Evolutionary conservation across 2,329 filamentous ascomycete species (phyloP), one percentile per base, ranked within the genome.

Genomic region (Ophiostoma ulmi): DNA sequence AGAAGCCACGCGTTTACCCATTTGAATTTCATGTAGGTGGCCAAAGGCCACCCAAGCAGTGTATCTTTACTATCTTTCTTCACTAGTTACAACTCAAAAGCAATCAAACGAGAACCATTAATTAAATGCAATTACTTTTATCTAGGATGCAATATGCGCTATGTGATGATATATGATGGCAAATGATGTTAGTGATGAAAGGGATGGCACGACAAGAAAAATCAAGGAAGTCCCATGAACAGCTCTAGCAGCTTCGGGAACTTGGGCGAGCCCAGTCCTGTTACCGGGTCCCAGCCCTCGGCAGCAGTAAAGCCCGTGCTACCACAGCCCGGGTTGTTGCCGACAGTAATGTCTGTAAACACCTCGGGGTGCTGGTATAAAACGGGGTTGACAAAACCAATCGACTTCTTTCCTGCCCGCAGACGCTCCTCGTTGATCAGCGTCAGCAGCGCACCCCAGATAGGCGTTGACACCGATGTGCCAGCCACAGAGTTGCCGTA

Each of bases 351-450:
- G 68, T 78, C 77, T 55, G 76, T 76, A 39, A 78, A 76, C 11
- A 77, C 76, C 41, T 77, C 76, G 0, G 77, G 76, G 68, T 78
- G 75, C 22, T 72, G 67, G 65, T 78, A 78, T 70, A 77, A 61
- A 0, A 73, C 70, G 3, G 77, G 78, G 72, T 80, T 80, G 67
- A 80, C 73, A 69, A 80, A 80, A 2, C 79, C 78, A 0, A 83
- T 70, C 0, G 79, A 75, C 13, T 71, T 74, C 75, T 84, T 82
- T 4, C 84, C 84, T 5, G 78, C 79, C 0, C 81, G 78, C 26
- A 89, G 77, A 48, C 86, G 80, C 0, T 84, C 86, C 74, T 90
- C 88, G 74, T 91, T 91, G 71, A 91, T 78, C 5, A 91, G 81
- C 1, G 85, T 81, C 61, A 91, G 80, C 67, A 91, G 81, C 10